phyloP scores from a whole-genome alignment of 768 basidiomycete species.

The Tylopilus plumbeoviolaceoides region DNA sequence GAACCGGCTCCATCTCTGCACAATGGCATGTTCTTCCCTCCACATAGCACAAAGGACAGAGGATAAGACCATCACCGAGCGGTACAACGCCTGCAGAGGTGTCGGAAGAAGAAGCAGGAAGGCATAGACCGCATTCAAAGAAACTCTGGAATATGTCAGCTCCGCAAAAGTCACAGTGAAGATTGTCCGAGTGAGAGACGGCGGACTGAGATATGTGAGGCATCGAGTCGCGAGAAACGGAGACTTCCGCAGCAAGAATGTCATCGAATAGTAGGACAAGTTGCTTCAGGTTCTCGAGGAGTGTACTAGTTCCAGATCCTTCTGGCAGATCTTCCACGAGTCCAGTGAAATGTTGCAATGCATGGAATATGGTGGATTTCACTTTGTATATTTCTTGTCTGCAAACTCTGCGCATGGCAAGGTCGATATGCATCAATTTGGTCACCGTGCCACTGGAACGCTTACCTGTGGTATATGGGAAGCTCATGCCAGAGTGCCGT shows the following conservation, averaged over 20 bases:
- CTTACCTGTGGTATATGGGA: constrained; percentile 74
- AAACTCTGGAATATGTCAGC: constrained; percentile 80
- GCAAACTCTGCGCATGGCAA: constrained; percentile 55
- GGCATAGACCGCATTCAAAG: constrained; percentile 63
- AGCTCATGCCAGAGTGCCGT: constrained; percentile 68
- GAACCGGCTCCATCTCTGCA: constrained; percentile 54
- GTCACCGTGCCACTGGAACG: background rate
- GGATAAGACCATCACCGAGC: constrained; percentile 42
- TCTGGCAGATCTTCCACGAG: constrained; percentile 8
- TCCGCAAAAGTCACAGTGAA: constrained; percentile 75
- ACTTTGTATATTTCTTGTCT: constrained; percentile 73
- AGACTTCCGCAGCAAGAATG: constrained; percentile 44
- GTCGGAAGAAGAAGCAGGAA: constrained; percentile 16
- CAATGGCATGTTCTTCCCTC: constrained; percentile 77
- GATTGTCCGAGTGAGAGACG: constrained; percentile 23
- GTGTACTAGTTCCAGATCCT: background rate
- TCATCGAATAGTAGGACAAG: constrained; percentile 48
- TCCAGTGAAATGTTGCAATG: constrained; percentile 38
- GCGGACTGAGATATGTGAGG: constrained; percentile 28
- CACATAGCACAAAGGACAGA: constrained; percentile 71
- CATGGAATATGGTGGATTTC: constrained; percentile 59
- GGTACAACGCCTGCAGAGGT: constrained; percentile 12
- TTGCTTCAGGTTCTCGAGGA: constrained; percentile 25
- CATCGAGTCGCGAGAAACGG: constrained; percentile 32
- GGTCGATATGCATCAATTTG: background rate